Evolutionary conservation across 768 basidiomycete species (phyloP).

Genomic region (Amanita rimosa): DNA sequence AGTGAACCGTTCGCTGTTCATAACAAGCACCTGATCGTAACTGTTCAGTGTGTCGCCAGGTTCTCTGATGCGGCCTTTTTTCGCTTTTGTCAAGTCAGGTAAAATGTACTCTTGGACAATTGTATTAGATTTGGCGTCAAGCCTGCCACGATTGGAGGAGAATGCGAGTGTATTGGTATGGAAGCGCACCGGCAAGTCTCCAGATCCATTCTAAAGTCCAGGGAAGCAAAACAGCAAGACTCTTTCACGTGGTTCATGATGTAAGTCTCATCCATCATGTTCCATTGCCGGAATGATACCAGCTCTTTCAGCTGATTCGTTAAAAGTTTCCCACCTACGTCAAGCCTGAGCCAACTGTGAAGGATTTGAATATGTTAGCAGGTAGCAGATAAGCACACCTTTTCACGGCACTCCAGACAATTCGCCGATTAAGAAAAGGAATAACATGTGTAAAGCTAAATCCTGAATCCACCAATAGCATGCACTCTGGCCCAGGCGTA

Average conservation of each 20-base stretch:
- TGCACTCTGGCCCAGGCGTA: slow-evolving; percentile 62
- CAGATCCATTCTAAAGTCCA: slow-evolving; percentile 59
- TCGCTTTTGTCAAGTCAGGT: slow-evolving; percentile 72
- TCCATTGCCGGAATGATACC: slow-evolving; percentile 92
- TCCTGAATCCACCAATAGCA: slow-evolving; percentile 78
- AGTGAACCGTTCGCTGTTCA: slow-evolving; percentile 87
- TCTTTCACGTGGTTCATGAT: slow-evolving; percentile 93
- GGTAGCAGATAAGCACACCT: slow-evolving; percentile 33
- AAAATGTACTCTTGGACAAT: slow-evolving; percentile 86
- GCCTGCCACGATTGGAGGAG: slow-evolving; percentile 21
- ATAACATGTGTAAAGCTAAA: slow-evolving; percentile 93
- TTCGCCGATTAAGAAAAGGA: slow-evolving; percentile 63
- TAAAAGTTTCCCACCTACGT: slow-evolving; percentile 89
- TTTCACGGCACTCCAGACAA: slow-evolving; percentile 76
- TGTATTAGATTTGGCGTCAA: slow-evolving; percentile 42
- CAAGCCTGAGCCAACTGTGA: slow-evolving; percentile 45
- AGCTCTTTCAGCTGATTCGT: slow-evolving; percentile 94
- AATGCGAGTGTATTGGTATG: not conserved
- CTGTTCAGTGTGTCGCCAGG: slow-evolving; percentile 42
- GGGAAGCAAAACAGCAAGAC: slow-evolving; percentile 77
- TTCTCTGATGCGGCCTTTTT: slow-evolving; percentile 43
- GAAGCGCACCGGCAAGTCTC: slow-evolving; percentile 65
- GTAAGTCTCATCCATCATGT: slow-evolving; percentile 96
- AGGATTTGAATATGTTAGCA: slow-evolving; percentile 7
- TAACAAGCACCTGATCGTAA: slow-evolving; percentile 61